Evolutionary conservation across 1,139 yeast species (phyloP), one percentile per base, ranked within the genome.

Genomic region (Magnusiomyces suaveolens): DNA sequence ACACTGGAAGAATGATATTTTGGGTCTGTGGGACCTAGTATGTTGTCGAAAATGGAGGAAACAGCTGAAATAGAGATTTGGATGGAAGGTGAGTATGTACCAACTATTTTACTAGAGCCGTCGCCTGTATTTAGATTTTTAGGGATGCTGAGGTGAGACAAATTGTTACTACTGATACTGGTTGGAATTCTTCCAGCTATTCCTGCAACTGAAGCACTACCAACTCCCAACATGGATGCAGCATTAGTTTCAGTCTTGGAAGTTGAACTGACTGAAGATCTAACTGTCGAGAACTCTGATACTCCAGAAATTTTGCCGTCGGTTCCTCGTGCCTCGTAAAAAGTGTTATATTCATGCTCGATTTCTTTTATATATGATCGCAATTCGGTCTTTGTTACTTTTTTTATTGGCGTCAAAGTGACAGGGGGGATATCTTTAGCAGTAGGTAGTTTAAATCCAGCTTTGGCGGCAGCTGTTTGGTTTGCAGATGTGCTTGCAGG

Each of bases 361-460:
- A 82, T 69, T 3, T 74, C 73, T 18, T 65, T 66, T 14, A 82
- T 66, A 59, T 83, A 83, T 3, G 70, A 63, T 24, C 62, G 60
- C 54, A 88, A 72, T 43, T 76, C 78, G 0, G 74, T 70, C 50
- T 75, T 73, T 53, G 78, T 69, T 1, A 81, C 79, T 56, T 76
- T 78, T 18, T 75, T 73, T 14, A 82, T 70, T 54, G 83, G 81
- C 52, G 84, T 80, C 48, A 92, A 72, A 55, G 78, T 82, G 21
- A 89, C 84, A 38, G 85, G 90, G 0, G 97, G 96, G 21, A 92
- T 92, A 62, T 92, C 98, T 52, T 76, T 76, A 1, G 79, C 73
- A 0, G 96, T 84, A 0, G 98, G 97, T 2, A 83, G 76, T 52
- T 75, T 75, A 54, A 85, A 72, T 59, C 81, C 59, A 4, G 65